Conservation (phyloP, 2,329 filamentous ascomycete genomes). For the Exophiala sp. region DNA sequence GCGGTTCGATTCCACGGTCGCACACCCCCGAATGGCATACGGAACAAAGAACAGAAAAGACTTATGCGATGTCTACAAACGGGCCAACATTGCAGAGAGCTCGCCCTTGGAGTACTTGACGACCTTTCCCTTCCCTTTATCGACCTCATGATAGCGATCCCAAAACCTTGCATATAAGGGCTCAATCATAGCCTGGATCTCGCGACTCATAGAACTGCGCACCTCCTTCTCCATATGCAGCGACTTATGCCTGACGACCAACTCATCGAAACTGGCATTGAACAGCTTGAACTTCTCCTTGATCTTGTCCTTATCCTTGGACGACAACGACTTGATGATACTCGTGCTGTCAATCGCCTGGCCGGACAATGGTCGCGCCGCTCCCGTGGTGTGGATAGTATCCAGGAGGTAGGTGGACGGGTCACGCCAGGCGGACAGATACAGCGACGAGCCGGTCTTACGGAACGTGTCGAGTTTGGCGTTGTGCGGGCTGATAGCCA, state of each 20-base stretch:
- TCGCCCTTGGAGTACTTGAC: conserved; percentile 91
- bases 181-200: conserved; percentile 87
- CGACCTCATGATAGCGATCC: conserved; percentile 94
- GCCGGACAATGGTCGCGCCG: conserved; percentile 63
- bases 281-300: conserved; percentile 94
- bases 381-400: conserved; percentile 73
- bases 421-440: conserved; percentile 83
- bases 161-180: conserved; percentile 92
- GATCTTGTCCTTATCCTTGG: conserved; percentile 91
- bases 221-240: conserved; percentile 91
- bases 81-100: conserved; percentile 58
- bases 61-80: conserved; percentile 31
- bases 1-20: no score
- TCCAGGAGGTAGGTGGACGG: conserved; percentile 79
- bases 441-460: conserved; percentile 75
- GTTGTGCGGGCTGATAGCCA: conserved; percentile 57
- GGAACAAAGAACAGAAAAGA: neutral
- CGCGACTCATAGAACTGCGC: conserved; percentile 67
- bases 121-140: conserved; percentile 97
- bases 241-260: conserved; percentile 73
- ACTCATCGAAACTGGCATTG: conserved; percentile 83
- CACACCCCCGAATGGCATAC: no score
- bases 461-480: conserved; percentile 72
- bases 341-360: conserved; percentile 65
- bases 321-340: conserved; percentile 74